Evolutionary conservation across 163 green algal genomes (phyloP), one percentile per base, ranked within the genome.

Genomic region (Chlorella variabilis): DNA sequence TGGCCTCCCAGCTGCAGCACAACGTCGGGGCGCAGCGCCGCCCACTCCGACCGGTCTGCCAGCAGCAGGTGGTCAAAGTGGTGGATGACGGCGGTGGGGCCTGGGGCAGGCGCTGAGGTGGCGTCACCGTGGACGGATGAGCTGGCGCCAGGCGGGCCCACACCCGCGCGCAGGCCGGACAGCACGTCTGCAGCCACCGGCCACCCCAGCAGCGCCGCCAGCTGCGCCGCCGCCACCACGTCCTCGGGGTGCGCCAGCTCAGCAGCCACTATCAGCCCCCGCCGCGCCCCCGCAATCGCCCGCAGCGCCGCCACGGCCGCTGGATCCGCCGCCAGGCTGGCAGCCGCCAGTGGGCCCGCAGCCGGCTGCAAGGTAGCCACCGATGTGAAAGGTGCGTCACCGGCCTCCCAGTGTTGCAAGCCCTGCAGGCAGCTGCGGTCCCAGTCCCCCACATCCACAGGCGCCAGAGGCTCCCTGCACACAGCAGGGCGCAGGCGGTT

Each of bases 31-130:
- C 83, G 67, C 42, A 98, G 69, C 11, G 45, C n/a, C 3, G 51
- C 49, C 91, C 92, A 92, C 11, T 75, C 48, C 33, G 86, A 65
- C 56, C 62, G 65, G 51, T 88, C 87, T 23, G 87, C 80, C 59
- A 96, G 85, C 83, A 98, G 85, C 62, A 98, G 42, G 33, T 98
- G 93, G 82, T 98, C 95, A 69, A 98, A 87, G 77, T 96, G 89
- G 39, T 92, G 81, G 2, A 96, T 71, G 34, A 97, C 54, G 8
- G 83, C 58, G 21, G 84, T 7, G 20, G 49, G 38, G 39, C 45
- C 41, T 45, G 49, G 75, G 25, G 41, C 42, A 8, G 41, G n/a
- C 4, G 38, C 51, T 58, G 67, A 4, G 15, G 25, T 33, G 38
- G 49, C 36, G 23, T 21, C 70, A 69, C 21, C 42, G 23, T 8